Base-by-base conservation (phyloP, 177 flowering plant genomes). In the Vitis hybrid region DNA sequence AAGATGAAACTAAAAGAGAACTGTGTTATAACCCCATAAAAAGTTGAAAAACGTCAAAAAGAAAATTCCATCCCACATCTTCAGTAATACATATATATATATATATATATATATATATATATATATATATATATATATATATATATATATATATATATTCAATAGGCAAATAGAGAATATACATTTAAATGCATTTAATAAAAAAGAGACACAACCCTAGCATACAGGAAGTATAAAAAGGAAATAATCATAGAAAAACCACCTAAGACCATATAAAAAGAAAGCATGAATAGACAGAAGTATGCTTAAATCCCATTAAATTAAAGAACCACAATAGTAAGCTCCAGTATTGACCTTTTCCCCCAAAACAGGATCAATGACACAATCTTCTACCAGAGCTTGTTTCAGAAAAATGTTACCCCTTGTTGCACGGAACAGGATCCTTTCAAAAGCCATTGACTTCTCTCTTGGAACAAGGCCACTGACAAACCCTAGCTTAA, bases 371-470 rank as follows among this genome's bases (percentile, higher is more conserved):
- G 97, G 98, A 84, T 93, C 94, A 18, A 74, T 75, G 27, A 93
- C 90, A 78, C 90, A 82, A 41, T 80, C 82, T 70, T 84, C 89
- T 65, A 90, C 84, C 20, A 68, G 81, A 49, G 84, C 80, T 81
- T 91, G 94, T 78, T 77, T 90, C 59, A 91, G 71, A 77, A 79
- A 88, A 78, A 93, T 84, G 77, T 93, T 93, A 49, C 98, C 97
- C 83, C 98, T 81, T 46, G 98, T 93, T 20, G 97, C 87, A 74
- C 93, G 94, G 77, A 91, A 93, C 41, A 93, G 41, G 57, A 90
- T 91, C 78, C 93, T 91, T 72, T 93, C 97, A 83, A 93, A 93
- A 61, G 92, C 88, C 79, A 88, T 74, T 18, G 91, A 76, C 70
- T 93, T 93, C 18, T 85, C 91, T 74, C 88, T 86, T 0, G 87